Conservation (phyloP, 352 stramenopile species). For the Pythium brachiatum region DNA sequence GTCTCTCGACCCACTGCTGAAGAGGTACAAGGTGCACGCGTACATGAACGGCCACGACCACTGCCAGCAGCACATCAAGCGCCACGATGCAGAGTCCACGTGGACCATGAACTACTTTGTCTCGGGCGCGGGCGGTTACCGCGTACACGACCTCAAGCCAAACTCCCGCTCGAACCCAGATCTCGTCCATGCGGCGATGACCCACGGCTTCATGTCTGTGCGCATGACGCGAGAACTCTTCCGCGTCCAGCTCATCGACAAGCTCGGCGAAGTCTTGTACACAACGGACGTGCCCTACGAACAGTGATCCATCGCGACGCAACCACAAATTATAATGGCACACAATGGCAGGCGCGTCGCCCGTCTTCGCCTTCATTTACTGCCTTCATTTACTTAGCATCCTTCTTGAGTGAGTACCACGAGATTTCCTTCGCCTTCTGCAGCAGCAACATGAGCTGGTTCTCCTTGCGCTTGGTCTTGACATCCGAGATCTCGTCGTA, state of each 20-base stretch:
- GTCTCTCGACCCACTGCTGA: conserved; percentile 64
- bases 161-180: conserved; percentile 65
- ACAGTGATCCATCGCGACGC: background rate
- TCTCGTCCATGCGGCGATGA: conserved; percentile 78
- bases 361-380: conserved; percentile 25
- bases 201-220: conserved; percentile 84
- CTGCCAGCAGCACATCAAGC: conserved; percentile 78
- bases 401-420: conserved; percentile 86
- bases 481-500: conserved; percentile 82
- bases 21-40: conserved; percentile 81
- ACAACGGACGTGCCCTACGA: conserved; percentile 71
- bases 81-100: conserved; percentile 32
- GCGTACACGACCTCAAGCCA: conserved; percentile 60
- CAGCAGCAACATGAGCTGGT: conserved; percentile 77
- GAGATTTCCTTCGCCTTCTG: conserved; percentile 75
- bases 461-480: conserved; percentile 74
- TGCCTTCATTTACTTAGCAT: conserved; percentile 32
- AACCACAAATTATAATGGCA: background rate
- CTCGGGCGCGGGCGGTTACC: conserved; percentile 74
- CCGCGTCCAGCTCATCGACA: conserved; percentile 74
- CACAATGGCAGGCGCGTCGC: background rate
- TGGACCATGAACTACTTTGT: conserved; percentile 77
- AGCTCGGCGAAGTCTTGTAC: conserved; percentile 69
- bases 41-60: conserved; percentile 89
- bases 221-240: conserved; percentile 63